A percentile compares a stretch with the other conserved stretches of the same genome.
phyloP scores from a whole-genome alignment of 169 alveolate genomes.

The Perkinsus olseni region DNA sequence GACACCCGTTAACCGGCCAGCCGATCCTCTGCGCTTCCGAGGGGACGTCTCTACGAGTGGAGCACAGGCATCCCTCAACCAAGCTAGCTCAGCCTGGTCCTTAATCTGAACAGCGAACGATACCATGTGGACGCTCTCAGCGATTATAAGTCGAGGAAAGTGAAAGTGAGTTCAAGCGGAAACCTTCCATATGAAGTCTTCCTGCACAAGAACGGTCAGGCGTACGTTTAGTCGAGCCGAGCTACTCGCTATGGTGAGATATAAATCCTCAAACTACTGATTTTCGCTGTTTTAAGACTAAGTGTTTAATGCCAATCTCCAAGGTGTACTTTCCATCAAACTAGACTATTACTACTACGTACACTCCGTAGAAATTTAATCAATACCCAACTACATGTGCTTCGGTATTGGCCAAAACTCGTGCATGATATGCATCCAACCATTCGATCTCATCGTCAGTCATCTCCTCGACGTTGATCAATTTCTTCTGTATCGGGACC shows the following conservation, averaged over 20 bases:
- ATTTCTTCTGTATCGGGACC: constrained; percentile 39
- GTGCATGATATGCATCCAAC: constrained; percentile 31
- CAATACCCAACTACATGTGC: constrained; percentile 1
- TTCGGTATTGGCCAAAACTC: constrained; percentile 19
- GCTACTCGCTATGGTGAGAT: too few species aligned
- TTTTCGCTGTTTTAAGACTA: too few species aligned
- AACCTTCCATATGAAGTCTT: too few species aligned
- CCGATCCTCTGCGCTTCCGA: background rate
- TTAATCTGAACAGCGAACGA: background rate
- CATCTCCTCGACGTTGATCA: constrained; percentile 26
- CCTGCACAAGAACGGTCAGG: too few species aligned
- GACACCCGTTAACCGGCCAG: background rate
- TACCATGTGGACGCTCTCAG: background rate
- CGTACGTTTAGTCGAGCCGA: too few species aligned
- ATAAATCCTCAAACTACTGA: too few species aligned
- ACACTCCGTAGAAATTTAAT: background rate
- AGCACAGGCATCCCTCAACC: constrained; percentile 16
- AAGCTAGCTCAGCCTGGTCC: constrained; percentile 11
- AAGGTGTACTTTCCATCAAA: too few species aligned
- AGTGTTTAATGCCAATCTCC: too few species aligned
- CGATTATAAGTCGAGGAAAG: constrained; percentile 4
- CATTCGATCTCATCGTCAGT: constrained; percentile 23
- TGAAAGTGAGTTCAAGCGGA: background rate
- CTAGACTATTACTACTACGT: too few species aligned
- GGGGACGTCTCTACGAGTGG: constrained; percentile 16